phyloP scores from a whole-genome alignment of 768 basidiomycete species.

The Artomyces pyxidatus region DNA sequence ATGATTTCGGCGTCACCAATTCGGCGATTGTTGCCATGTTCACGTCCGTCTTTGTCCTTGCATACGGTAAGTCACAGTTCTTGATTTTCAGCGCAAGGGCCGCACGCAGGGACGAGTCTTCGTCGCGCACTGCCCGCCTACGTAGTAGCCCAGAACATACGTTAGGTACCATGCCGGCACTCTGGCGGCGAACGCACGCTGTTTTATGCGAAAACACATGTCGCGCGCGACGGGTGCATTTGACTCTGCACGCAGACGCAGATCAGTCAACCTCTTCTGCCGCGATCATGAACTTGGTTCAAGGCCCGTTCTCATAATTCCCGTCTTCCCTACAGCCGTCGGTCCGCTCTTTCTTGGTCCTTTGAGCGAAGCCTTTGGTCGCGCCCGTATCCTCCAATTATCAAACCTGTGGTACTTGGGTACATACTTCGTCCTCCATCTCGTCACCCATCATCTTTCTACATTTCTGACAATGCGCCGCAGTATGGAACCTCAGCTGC shows the following conservation, averaged over 20 bases:
- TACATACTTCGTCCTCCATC: constrained; percentile 18
- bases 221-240: no score
- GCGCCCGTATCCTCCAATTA: constrained; percentile 49
- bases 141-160: no score
- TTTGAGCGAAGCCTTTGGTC: constrained; percentile 63
- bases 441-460: not conserved
- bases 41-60: constrained; percentile 40
- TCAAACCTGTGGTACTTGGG: constrained; percentile 61
- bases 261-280: no score
- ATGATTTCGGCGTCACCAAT: constrained; percentile 47
- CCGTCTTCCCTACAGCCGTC: constrained; percentile 35
- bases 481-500: constrained; percentile 48
- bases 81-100: no score
- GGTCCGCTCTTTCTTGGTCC: constrained; percentile 46
- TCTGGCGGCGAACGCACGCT: no score
- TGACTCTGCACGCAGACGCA: no score
- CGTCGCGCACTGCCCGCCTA: no score
- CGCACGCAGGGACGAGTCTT: no score
- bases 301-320: no score
- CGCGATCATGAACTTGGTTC: no score
- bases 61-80: constrained; percentile 46
- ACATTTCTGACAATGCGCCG: not conserved
- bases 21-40: constrained; percentile 43
- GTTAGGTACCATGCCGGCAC: no score
- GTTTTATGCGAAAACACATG: no score